Conservation (phyloP, 805 yeast species). For the Teunomyces cretensis region DNA sequence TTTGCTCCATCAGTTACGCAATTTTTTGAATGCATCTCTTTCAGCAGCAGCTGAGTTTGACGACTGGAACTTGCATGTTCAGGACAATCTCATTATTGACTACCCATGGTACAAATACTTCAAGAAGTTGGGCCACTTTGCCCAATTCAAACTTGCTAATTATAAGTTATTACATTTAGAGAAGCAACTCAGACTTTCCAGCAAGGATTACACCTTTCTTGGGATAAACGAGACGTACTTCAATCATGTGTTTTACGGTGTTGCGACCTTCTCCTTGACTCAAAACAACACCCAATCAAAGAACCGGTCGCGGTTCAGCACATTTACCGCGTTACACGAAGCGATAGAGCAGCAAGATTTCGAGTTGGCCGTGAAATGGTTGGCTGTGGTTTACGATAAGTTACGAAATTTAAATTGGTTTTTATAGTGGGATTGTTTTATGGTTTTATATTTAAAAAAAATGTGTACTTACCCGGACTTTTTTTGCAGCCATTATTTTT, state of each 20-base stretch:
- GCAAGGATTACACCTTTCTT: conserved; percentile 19
- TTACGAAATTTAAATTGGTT: conserved; percentile 10
- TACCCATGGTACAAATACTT: conserved; percentile 74
- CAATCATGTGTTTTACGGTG: conserved; percentile 23
- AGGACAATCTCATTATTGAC: conserved; percentile 55
- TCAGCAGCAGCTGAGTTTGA: conserved; percentile 47
- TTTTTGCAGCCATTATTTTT: background rate
- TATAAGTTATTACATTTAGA: conserved; percentile 46
- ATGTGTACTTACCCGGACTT: background rate
- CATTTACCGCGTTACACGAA: conserved; percentile 20
- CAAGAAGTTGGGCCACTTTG: conserved; percentile 58
- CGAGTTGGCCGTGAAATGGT: conserved; percentile 23
- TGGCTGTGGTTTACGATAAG: conserved; percentile 24
- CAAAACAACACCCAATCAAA: conserved; percentile 5
- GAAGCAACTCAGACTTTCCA: conserved; percentile 22
- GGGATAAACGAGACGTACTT: conserved; percentile 12
- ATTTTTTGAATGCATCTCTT: conserved; percentile 13
- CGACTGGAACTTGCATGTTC: conserved; percentile 44
- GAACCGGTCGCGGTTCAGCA: conserved; percentile 12
- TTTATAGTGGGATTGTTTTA: background rate
- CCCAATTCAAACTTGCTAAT: conserved; percentile 56
- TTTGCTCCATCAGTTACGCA: conserved; percentile 12
- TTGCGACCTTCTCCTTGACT: conserved; percentile 14
- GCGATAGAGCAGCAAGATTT: conserved; percentile 21
- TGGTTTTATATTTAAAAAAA: background rate